Conservation (phyloP, 2,329 filamentous ascomycete genomes). For the Pseudogymnoascus sp. region DNA sequence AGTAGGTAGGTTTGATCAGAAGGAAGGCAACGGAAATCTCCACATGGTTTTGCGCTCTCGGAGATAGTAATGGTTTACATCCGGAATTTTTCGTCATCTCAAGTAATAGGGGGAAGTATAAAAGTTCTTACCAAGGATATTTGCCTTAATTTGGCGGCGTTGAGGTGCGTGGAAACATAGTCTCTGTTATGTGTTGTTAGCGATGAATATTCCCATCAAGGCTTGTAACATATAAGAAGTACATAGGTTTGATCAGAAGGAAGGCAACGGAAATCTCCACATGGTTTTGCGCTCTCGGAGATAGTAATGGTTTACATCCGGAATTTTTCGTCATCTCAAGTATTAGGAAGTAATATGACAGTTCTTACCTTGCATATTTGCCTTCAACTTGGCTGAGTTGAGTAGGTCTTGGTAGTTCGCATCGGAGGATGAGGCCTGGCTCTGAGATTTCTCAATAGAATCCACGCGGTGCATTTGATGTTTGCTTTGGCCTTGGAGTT, state of each 20-base stretch:
- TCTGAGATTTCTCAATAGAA: constrained; percentile 23
- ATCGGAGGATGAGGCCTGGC: background rate
- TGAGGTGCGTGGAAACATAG: background rate
- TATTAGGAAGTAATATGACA: background rate
- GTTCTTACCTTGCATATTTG: background rate
- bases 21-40: constrained; percentile 99
- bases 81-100: constrained; percentile 91
- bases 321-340: constrained; percentile 81
- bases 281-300: constrained; percentile 92
- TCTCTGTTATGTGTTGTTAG: background rate
- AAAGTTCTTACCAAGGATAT: background rate
- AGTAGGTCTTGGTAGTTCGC: background rate
- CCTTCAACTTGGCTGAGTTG: background rate
- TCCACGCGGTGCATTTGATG: constrained; percentile 23
- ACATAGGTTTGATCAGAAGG: constrained; percentile 70
- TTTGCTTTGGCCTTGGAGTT: constrained; percentile 14
- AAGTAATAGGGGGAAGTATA: constrained; percentile 22
- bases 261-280: constrained; percentile 99
- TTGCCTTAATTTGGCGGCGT: background rate
- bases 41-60: constrained; percentile 95
- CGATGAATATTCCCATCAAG: background rate
- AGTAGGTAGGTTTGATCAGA: constrained; percentile 56
- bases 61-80: constrained; percentile 82
- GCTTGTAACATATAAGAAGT: constrained; percentile 10
- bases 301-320: constrained; percentile 85